Conservation (phyloP, 2,329 filamentous ascomycete species). For the Alternaria dauci region DNA sequence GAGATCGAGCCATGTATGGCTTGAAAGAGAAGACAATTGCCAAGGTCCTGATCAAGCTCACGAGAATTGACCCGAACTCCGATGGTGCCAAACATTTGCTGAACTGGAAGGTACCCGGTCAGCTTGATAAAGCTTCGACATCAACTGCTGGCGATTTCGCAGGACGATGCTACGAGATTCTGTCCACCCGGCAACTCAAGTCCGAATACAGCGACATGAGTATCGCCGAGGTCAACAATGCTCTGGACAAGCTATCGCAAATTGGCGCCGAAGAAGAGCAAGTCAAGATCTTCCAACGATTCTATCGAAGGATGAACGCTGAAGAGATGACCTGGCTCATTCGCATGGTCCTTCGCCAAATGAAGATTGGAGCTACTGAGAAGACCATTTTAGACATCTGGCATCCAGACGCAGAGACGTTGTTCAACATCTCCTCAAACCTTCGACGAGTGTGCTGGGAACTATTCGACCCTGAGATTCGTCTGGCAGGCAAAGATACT, state of each 20-base stretch:
- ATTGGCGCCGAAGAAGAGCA: conserved; percentile 85
- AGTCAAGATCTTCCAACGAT: conserved; percentile 78
- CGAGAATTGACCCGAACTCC: conserved; percentile 90
- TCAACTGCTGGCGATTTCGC: conserved; percentile 88
- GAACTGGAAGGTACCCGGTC: conserved; percentile 90
- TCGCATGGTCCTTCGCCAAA: conserved; percentile 85
- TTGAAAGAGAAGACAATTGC: conserved; percentile 92
- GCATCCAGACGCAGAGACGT: conserved; percentile 62
- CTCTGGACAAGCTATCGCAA: conserved; percentile 79
- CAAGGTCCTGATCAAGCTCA: conserved; percentile 87
- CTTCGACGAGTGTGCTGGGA: conserved; percentile 95
- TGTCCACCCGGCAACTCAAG: conserved; percentile 83
- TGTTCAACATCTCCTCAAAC: conserved; percentile 90
- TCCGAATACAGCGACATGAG: conserved; percentile 78
- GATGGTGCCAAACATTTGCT: conserved; percentile 86
- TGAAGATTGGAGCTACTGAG: conserved; percentile 81
- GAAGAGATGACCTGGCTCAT: conserved; percentile 95
- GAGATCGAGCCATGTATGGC: conserved; percentile 90
- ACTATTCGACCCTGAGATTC: conserved; percentile 74
- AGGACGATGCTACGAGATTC: conserved; percentile 83
- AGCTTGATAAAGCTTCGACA: conserved; percentile 52
- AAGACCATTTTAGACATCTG: conserved; percentile 80
- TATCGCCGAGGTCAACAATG: conserved; percentile 87
- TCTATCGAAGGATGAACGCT: conserved; percentile 91
- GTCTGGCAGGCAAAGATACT: conserved; percentile 77